Conservation (phyloP, 306 rosid species). For the Sindora glabra region DNA sequence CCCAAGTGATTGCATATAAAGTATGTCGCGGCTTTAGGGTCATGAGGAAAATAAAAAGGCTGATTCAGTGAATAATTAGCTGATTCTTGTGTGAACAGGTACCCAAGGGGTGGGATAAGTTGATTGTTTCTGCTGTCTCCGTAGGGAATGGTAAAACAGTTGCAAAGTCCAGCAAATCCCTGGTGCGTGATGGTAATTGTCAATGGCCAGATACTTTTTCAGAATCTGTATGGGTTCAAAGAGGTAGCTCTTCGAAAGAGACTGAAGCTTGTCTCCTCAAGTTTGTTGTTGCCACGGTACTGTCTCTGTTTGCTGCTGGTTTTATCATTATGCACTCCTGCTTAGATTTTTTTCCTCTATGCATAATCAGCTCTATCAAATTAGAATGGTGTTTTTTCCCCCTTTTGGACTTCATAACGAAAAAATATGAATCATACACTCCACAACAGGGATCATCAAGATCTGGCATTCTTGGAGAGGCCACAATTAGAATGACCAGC, state of each 20-base stretch:
- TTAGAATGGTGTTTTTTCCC: constrained; percentile 3
- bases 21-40: not conserved
- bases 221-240: constrained; percentile 36
- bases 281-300: constrained; percentile 52
- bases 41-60: not conserved
- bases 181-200: constrained; percentile 47
- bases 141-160: constrained; percentile 39
- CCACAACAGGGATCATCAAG: constrained; percentile 42
- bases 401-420: constrained; percentile 3
- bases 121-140: constrained; percentile 42
- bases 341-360: not conserved
- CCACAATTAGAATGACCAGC: constrained; percentile 32
- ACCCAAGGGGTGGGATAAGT: constrained; percentile 68
- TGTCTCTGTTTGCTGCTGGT: not conserved
- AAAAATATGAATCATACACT: not conserved
- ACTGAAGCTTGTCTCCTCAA: constrained; percentile 35
- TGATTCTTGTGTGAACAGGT: constrained; percentile 31
- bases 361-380: constrained; percentile 7
- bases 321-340: not conserved
- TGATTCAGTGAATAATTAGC: constrained; percentile 8
- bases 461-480: constrained; percentile 57
- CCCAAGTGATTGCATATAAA: not conserved
- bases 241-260: constrained; percentile 31
- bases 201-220: constrained; percentile 49
- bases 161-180: constrained; percentile 35